Evolutionary conservation across 306 rosid genomes (phyloP).

Genomic region (Pterocarpus santalinus): DNA sequence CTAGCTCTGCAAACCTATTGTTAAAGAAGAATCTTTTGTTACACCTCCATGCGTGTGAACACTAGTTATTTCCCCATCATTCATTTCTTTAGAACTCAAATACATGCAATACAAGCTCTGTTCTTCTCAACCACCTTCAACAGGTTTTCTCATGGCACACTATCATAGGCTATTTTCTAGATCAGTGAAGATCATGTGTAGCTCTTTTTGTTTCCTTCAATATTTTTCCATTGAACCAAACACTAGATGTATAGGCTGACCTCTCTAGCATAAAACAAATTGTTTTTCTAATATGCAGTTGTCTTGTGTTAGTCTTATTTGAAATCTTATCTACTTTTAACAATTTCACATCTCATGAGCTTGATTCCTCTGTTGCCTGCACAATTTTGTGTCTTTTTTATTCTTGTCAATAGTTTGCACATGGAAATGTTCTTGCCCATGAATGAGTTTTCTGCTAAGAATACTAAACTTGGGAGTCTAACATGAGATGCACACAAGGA

Average conservation of each 20-base stretch:
- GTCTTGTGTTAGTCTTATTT: background rate
- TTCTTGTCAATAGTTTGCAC: background rate
- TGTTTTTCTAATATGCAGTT: background rate
- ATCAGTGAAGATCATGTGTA: background rate
- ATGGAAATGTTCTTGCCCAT: background rate
- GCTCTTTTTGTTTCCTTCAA: background rate
- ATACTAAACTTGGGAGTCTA: constrained; percentile 20
- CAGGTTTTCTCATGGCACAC: background rate
- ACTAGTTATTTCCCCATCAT: no score
- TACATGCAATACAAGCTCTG: no score
- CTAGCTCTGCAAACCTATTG: no score
- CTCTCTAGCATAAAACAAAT: background rate
- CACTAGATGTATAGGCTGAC: background rate
- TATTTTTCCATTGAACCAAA: background rate
- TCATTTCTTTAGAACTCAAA: no score
- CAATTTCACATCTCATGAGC: background rate
- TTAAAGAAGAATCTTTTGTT: no score
- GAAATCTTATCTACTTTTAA: background rate
- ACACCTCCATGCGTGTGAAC: no score
- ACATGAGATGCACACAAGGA: constrained; percentile 18
- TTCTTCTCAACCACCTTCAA: background rate
- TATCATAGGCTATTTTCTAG: background rate
- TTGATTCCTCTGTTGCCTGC: background rate
- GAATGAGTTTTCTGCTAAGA: background rate
- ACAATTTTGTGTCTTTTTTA: background rate